A percentile compares a stretch with the other conserved stretches of the same genome.
Evolutionary conservation across 148 eudicot genomes (phyloP).

Genomic region (Bassia scoparia): DNA sequence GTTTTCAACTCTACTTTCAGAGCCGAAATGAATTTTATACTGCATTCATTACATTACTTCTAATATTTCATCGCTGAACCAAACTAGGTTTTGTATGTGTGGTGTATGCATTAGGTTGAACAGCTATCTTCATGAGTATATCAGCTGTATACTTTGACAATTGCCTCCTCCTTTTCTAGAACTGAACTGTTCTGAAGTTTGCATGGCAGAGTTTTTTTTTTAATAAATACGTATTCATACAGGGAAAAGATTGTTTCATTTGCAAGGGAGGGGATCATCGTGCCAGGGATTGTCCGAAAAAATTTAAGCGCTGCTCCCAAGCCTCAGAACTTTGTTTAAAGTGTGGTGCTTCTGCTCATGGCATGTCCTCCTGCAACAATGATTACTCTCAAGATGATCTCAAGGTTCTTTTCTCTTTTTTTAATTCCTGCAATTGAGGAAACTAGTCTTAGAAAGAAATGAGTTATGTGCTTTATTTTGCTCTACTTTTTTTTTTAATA

Average conservation of each 20-base stretch:
- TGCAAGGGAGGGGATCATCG: constrained; percentile 85
- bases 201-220: not conserved
- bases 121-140: not conserved
- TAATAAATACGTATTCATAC: constrained; percentile 20
- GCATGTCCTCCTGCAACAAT: constrained; percentile 61
- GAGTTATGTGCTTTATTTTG: not conserved
- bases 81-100: not conserved
- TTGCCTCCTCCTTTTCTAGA: not conserved
- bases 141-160: not conserved
- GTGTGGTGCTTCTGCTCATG: constrained; percentile 87
- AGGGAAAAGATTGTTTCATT: constrained; percentile 84
- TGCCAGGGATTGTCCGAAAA: constrained; percentile 93
- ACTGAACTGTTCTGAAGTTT: not conserved
- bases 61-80: not conserved
- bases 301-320: constrained; percentile 35
- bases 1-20: no score
- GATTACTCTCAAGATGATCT: constrained; percentile 70
- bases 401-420: constrained; percentile 41
- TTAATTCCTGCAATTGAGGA: not conserved
- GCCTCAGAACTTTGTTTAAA: constrained; percentile 62
- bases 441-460: not conserved
- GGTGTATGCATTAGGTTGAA: not conserved
- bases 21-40: not conserved
- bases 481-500: no score
- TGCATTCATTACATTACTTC: not conserved